Evolutionary conservation across 2,329 filamentous ascomycete species (phyloP), one percentile per base, ranked within the genome.

Genomic region (Herpotrichia juniperi): DNA sequence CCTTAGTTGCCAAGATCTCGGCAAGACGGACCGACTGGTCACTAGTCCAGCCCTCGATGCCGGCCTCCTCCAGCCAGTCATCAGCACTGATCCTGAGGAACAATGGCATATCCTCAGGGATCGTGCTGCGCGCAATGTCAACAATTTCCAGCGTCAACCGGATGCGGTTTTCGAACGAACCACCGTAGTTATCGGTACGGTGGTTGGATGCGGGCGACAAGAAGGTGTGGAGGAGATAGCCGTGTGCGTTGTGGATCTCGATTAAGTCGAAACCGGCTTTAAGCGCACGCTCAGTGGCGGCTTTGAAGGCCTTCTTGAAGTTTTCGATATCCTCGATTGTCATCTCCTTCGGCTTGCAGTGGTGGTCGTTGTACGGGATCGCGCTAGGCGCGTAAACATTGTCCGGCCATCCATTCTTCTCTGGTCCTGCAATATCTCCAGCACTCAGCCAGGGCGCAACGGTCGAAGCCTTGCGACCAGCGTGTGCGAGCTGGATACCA

Each of bases 401-500:
- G 57, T 82, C 69, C 43, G 82, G 72, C 79, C 81, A 80, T 45
- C 84, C 84, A 49, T 80, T 81, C 10, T 80, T 56, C 72, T 80
- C 80, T 47, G 80, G 76, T 0, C 76, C 76, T 0, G 89, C 87
- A 21, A 86, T 71, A 35, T 78, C 79, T 6, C 80, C 81, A 21
- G 68, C 66, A 50, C 74, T 77, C 49, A 91, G 74, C 88, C 88
- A 93, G 0, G 83, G 83, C 0, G 83, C 81, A 2, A 85, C 78
- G 2, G 81, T 84, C 56, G 76, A 79, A 4, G 83, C 82, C 62
- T 87, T 87, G 25, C 83, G 73, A 6, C 92, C 92, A 0, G 91
- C 91, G 66, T 96, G 92, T 1, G 79, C 90, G 4, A 96, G 80
- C 77, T 96, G 92, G 55, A 96, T 87, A 46, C 84, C 91, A 46